Evolutionary conservation across 1,284 basidiomycete species (phyloP), one percentile per base, ranked within the genome.

Genomic region (Termitomyces sp.): DNA sequence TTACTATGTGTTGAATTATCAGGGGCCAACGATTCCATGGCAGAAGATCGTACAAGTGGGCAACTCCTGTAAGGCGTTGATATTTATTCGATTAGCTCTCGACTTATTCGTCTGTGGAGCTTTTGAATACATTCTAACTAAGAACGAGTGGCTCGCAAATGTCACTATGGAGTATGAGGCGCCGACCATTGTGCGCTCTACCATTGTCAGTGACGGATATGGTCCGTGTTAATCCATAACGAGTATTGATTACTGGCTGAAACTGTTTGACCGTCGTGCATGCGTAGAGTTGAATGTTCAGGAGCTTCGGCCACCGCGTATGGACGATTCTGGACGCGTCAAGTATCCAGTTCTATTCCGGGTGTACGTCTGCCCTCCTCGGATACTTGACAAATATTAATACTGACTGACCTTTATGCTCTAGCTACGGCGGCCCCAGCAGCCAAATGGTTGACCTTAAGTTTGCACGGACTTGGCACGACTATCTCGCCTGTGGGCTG

Each of bases 341-440:
- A 92, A 93, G 66, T 98, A 99, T 67, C 92, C 96, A 0, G 92
- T 98, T 10, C 75, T 97, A 10, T 93, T 97, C 76, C 75, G 81
- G 52, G 89, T 96, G 81, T 93, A 70, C 64, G 83, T 76, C 33
- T 26, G 39, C 30, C 48, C 26, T 52, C 47, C 39, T 59, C 51
- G 51, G 38, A 47, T 41, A n/a, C 34, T 10, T 12, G n/a, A 21
- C 21, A n/a, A 13, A 15, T 3, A 34, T 17, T 7, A 17, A 28
- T 7, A 43, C 38, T 56, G n/a, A 43, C 38, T 56, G n/a, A 52
- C 26, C 7, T 44, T 38, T 38, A 52, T 36, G 36, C 38, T 50
- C 38, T 56, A 91, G 88, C 19, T 98, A 98, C 64, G 95, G 95
- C 46, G 96, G 96, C 0, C 96, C 96, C 1, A 79, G 77, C 59